Base-by-base conservation (phyloP, 805 yeast species). In the Ogataea paradorogensis region DNA sequence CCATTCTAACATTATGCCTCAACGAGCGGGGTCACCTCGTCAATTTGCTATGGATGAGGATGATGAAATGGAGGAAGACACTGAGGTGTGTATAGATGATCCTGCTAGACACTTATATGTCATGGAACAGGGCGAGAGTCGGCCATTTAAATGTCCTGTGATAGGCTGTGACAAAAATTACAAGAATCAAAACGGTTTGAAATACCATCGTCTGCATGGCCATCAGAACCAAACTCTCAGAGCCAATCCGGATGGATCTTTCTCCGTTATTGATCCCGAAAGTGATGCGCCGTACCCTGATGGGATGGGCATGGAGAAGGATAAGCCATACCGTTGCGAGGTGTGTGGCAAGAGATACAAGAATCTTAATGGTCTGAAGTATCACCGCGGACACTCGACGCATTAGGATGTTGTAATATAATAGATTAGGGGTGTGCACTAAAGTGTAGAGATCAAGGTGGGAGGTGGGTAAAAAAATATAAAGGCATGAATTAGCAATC, bases 311-410 rank as follows among this genome's bases (percentile, higher is more conserved):
- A 76, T 88, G 77, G 99, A 93, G 63, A 90, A 88, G 70, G 99
- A 93, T 69, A 93, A 93, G 69, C 99, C 99, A 27, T 93, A 91
- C 63, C 76, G 97, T 58, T 93, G 99, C 66, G 98, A 93, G 67
- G 96, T 91, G 30, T 93, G 99, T 67, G 98, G 98, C 43, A 93
- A 91, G 66, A 71, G 99, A 42, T 93, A 93, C 69, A 93, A 93
- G 73, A 93, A 93, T 59, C 70, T 93, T 56, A 93, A 93, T 62
- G 99, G 99, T 20, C 73, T 93, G 63, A 93, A 93, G 66, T 93
- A 93, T 63, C 99, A 93, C 65, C 78, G 97, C 55, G 98, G 96
- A 15, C 99, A 93, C 66, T 82, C 97, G n/a, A 91, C 98, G 30
- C 98, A 91, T 70, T 38, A 36, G 34, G 38, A 29, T 20, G 43